Evolutionary conservation across 331 rosid genomes (phyloP).

Genomic region (Malus hybrid): DNA sequence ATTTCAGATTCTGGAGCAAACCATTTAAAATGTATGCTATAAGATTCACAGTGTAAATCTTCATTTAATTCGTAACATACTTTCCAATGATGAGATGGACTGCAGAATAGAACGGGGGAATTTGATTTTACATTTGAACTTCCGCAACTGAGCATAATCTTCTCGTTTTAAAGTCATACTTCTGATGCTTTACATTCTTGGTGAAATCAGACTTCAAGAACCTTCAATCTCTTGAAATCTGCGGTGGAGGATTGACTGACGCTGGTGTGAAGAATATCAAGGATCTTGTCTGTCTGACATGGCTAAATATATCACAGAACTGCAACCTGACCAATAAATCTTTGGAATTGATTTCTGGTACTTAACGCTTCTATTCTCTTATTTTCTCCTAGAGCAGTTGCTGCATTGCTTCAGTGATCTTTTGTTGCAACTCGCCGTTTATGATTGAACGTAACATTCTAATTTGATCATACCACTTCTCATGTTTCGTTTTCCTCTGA

Average conservation of each 20-base stretch:
- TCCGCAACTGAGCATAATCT: not conserved
- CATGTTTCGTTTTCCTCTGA: not conserved
- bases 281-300: constrained; percentile 43
- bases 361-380: not conserved
- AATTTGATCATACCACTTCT: not conserved
- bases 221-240: constrained; percentile 72
- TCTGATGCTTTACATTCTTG: not conserved
- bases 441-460: not conserved
- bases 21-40: constrained; percentile 41
- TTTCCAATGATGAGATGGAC: too few relatives aligned
- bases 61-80: too few relatives aligned
- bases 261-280: constrained; percentile 61
- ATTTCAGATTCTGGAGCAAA: constrained; percentile 59
- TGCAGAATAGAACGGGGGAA: not conserved
- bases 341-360: constrained; percentile 71
- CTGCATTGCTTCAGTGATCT: not conserved
- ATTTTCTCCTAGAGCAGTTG: not conserved
- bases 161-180: not conserved
- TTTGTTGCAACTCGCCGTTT: not conserved
- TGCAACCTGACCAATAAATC: constrained; percentile 58
- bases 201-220: constrained; percentile 48
- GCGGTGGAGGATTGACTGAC: constrained; percentile 72
- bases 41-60: not conserved
- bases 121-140: not conserved
- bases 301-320: constrained; percentile 68